Conservation (phyloP, 2,329 filamentous ascomycete genomes). For the Talaromyces sp. region DNA sequence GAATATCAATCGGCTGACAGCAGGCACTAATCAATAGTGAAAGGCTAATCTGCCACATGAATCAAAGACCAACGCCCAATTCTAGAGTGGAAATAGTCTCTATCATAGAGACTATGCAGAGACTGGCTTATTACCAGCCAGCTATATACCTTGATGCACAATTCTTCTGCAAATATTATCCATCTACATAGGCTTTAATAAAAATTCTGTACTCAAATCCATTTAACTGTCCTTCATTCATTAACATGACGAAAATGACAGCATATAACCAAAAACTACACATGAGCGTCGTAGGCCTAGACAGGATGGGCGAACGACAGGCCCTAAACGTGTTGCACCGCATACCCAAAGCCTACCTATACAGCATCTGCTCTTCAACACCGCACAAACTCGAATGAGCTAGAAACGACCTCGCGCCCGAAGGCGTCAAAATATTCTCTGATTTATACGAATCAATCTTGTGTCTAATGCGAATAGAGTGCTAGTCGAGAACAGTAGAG, state of each 20-base stretch:
- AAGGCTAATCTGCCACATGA: neutral
- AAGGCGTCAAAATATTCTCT: neutral
- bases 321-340: neutral
- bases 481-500: neutral
- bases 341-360: neutral
- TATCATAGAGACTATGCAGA: neutral
- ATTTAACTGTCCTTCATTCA: neutral
- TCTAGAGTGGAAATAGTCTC: neutral
- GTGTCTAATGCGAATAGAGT: neutral
- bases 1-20: neutral
- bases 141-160: neutral
- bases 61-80: neutral
- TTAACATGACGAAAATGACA: neutral
- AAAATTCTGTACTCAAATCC: neutral
- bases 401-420: neutral
- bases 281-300: neutral
- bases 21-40: neutral
- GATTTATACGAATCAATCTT: neutral
- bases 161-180: neutral
- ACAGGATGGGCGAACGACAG: neutral
- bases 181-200: too few species aligned
- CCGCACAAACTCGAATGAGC: neutral
- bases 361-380: neutral
- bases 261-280: neutral
- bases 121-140: neutral